These are phyloP conservation scores for Debaryomyces maramus DNA, from an alignment of 805 yeast genomes.

Conservation along the genomic window DNA sequence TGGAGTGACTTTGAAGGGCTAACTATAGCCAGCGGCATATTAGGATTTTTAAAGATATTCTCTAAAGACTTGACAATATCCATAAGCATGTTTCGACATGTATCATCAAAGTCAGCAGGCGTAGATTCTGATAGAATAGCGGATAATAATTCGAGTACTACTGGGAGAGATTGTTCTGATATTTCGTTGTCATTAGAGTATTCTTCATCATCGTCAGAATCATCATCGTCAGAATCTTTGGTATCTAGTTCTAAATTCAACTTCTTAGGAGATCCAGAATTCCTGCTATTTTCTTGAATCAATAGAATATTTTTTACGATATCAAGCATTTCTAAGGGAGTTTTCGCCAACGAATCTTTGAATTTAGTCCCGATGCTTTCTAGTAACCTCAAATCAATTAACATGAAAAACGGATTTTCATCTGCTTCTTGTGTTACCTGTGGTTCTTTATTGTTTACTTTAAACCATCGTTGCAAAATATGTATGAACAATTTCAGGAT, in stretches of 20 bases:
- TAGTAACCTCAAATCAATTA: constrained; percentile 62
- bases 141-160: constrained; percentile 36
- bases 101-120: constrained; percentile 23
- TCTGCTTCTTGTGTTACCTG: constrained; percentile 22
- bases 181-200: constrained; percentile 17
- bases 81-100: constrained; percentile 26
- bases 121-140: constrained; percentile 34
- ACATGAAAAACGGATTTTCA: constrained; percentile 51
- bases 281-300: constrained; percentile 11
- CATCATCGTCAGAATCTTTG: constrained; percentile 20
- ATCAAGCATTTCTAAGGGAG: constrained; percentile 58
- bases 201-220: constrained; percentile 31
- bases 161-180: constrained; percentile 22
- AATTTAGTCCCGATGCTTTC: constrained; percentile 60
- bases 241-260: constrained; percentile 12
- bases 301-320: constrained; percentile 24
- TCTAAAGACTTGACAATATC: constrained; percentile 26
- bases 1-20: constrained; percentile 26
- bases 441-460: constrained; percentile 10
- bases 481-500: constrained; percentile 49
- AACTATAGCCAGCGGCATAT: constrained; percentile 4
- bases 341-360: constrained; percentile 53
- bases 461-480: constrained; percentile 63
- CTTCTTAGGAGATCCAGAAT: constrained; percentile 42
- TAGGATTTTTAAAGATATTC: constrained; percentile 7